Evolutionary conservation across 1,139 yeast species (phyloP), one percentile per base, ranked within the genome.

Genomic region (Yamadazyma jaroonii): DNA sequence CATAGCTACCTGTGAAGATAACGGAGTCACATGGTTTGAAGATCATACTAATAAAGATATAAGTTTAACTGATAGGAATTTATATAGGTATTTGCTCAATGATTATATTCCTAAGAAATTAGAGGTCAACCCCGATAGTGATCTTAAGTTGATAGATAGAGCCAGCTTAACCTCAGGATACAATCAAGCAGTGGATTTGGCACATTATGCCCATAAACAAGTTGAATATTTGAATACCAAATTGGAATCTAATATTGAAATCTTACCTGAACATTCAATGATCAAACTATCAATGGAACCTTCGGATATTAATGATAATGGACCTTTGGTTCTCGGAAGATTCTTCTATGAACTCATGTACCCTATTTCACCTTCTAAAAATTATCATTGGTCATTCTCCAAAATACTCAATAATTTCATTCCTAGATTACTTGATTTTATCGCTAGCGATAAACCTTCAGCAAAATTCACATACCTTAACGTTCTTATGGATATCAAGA

Each of bases 1-100:
- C 6, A 57, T 66, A 8, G 54, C 61, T 0, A 74, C 77, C 8
- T 83, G 90, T 42, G 29, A 37, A 5, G 37, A 39, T 0, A 54
- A 68, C 24, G 41, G 48, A 1, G 49, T 84, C 1, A 37, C 42
- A 0, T 85, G 92, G 90, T 77, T 79, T 40, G 89, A 84, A 48
- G 95, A 86, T 52, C 52, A 61, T 2, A 80, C 92, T 0, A 86
- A 86, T 48, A 49, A 51, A 4, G 84, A 84, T 45, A 54, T 67
- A 1, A 43, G 49, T 3, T 62, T 82, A 35, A 84, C 92, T 0
- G 52, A 61, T 29, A 61, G 95, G 25, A 85, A 85, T 48, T 58
- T 56, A 23, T 55, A 69, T 8, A 58, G 84, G 26, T 41, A 59
- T 25, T 44, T 61, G 30, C 48, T 69, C n/a, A 52, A 53, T 23